These are phyloP conservation scores for Austropuccinia psidii DNA, from an alignment of 1,284 basidiomycete species.

Conservation along the genomic window DNA sequence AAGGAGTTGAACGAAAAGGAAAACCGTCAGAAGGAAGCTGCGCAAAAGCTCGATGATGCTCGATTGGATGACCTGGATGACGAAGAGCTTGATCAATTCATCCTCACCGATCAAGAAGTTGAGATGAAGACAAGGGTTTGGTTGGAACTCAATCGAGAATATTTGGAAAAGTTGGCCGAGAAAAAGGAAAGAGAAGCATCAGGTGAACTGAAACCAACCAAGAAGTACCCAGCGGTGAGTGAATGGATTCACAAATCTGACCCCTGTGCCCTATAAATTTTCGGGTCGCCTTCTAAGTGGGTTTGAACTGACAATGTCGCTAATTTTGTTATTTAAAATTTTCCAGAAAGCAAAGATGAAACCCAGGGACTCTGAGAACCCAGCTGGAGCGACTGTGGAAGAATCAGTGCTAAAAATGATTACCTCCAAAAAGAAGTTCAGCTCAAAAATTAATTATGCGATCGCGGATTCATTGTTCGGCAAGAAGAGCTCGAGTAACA, in stretches of 20 bases:
- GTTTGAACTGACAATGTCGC: neutral
- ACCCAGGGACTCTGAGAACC: slow-evolving; percentile 33
- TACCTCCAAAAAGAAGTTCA: slow-evolving; percentile 23
- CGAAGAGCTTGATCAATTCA: slow-evolving; percentile 74
- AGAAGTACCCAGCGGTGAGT: neutral
- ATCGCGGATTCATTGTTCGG: slow-evolving; percentile 26
- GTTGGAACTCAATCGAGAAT: slow-evolving; percentile 92
- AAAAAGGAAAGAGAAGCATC: slow-evolving; percentile 43
- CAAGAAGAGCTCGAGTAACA: neutral
- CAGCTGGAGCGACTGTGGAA: slow-evolving; percentile 14
- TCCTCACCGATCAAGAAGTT: slow-evolving; percentile 76
- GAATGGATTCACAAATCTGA: too few relatives aligned
- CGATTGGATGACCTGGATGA: slow-evolving; percentile 72
- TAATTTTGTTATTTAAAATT: neutral
- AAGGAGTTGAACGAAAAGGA: slow-evolving; percentile 35
- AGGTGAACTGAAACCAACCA: slow-evolving; percentile 9
- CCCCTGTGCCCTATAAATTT: too few relatives aligned
- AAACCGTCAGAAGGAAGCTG: slow-evolving; percentile 2
- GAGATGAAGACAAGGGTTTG: slow-evolving; percentile 87
- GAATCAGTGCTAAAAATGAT: slow-evolving; percentile 34
- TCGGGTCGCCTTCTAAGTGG: neutral
- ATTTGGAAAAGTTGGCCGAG: slow-evolving; percentile 81
- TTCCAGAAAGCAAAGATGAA: slow-evolving; percentile 14
- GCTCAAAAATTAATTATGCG: slow-evolving; percentile 28
- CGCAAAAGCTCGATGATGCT: slow-evolving; percentile 22